These are phyloP conservation scores for Arthroderma sp. DNA, from an alignment of 2,329 filamentous ascomycete genomes.

Conservation along the genomic window DNA sequence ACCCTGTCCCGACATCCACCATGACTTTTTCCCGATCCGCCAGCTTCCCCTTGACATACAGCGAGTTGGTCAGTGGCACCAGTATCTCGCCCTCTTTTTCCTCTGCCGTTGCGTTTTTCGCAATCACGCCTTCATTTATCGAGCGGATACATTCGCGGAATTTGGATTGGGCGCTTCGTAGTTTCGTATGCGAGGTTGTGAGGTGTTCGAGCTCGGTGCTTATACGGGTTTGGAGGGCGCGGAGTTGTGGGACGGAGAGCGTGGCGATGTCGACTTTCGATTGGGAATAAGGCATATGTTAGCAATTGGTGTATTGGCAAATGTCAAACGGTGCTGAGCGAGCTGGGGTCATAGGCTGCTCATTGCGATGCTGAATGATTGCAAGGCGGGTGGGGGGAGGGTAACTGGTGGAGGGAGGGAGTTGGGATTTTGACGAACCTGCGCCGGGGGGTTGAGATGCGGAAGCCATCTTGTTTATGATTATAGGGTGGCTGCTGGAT, in stretches of 20 bases:
- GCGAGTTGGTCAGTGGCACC: slow-evolving; percentile 85
- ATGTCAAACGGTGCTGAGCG: neutral
- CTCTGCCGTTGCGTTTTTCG: slow-evolving; percentile 18
- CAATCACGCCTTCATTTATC: slow-evolving; percentile 47
- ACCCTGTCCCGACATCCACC: slow-evolving; percentile 87
- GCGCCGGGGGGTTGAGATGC: too few species aligned
- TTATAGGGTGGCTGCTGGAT: too few species aligned
- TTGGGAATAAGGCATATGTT: neutral
- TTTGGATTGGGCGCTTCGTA: slow-evolving; percentile 78
- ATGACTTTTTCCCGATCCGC: slow-evolving; percentile 63
- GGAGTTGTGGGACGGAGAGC: slow-evolving; percentile 73
- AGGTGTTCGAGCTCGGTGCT: slow-evolving; percentile 94
- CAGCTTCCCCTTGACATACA: slow-evolving; percentile 80
- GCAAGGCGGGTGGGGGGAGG: too few species aligned
- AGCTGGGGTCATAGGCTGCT: slow-evolving; percentile 2
- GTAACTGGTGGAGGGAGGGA: too few species aligned
- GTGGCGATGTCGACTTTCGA: slow-evolving; percentile 53
- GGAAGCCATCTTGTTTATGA: too few species aligned
- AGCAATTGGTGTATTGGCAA: neutral
- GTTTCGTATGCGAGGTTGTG: slow-evolving; percentile 74
- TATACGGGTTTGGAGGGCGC: slow-evolving; percentile 86
- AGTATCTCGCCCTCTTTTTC: slow-evolving; percentile 44
- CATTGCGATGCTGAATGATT: neutral
- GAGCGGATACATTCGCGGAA: slow-evolving; percentile 81
- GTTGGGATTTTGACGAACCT: too few species aligned